Conservation (phyloP, 2,329 filamentous ascomycete genomes). For the Neonectria sp. region DNA sequence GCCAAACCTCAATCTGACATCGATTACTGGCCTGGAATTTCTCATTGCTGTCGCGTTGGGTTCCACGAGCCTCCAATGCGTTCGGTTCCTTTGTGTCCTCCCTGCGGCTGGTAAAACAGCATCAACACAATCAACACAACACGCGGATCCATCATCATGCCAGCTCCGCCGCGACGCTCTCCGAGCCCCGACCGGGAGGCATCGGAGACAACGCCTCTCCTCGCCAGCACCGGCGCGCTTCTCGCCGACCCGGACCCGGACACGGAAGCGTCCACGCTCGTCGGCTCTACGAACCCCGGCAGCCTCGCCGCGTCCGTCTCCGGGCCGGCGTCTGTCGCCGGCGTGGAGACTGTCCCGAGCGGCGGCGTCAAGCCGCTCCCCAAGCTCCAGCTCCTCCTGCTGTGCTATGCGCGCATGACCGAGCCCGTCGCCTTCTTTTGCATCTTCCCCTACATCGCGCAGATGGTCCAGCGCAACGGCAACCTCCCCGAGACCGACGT, state of each 20-base stretch:
- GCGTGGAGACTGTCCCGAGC: constrained; percentile 21
- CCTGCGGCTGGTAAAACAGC: constrained; percentile 1
- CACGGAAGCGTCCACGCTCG: constrained; percentile 46
- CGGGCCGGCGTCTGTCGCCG: constrained; percentile 15
- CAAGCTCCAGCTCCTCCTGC: constrained; percentile 76
- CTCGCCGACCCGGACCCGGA: constrained; percentile 37
- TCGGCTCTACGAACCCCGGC: constrained; percentile 38
- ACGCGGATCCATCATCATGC: constrained; percentile 29
- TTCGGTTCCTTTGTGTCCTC: background rate
- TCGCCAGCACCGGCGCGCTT: constrained; percentile 32
- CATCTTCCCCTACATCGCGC: constrained; percentile 85
- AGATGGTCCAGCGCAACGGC: constrained; percentile 81
- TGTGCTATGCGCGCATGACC: constrained; percentile 81
- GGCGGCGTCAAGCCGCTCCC: constrained; percentile 48
- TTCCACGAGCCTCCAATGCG: constrained; percentile 1
- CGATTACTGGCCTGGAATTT: background rate
- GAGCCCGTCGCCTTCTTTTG: constrained; percentile 88
- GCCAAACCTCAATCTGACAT: background rate
- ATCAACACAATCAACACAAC: background rate
- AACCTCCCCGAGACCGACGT: constrained; percentile 74
- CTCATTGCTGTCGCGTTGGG: background rate
- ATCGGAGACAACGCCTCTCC: constrained; percentile 42
- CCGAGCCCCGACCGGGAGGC: constrained; percentile 28
- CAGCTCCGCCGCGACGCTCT: constrained; percentile 17
- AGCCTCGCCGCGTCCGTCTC: constrained; percentile 24